Evolutionary conservation across 2,329 filamentous ascomycete species (phyloP).

Genomic region (Mycosphaerella sp.): DNA sequence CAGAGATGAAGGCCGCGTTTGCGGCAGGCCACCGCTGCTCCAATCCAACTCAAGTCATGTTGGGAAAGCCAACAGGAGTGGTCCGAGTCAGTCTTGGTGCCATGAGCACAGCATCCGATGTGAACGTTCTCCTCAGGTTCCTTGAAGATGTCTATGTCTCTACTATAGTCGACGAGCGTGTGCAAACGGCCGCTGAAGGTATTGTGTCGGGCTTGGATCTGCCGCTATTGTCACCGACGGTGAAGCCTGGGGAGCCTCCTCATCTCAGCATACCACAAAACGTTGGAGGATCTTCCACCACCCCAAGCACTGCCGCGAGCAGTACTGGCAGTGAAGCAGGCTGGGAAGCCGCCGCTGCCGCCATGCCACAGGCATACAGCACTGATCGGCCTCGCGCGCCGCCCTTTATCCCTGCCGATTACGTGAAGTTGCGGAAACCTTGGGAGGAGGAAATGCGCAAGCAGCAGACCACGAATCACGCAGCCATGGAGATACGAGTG

Average conservation of each 20-base stretch:
- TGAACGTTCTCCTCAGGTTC: slow-evolving; percentile 55
- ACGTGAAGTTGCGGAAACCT: slow-evolving; percentile 27
- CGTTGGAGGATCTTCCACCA: slow-evolving; percentile 10
- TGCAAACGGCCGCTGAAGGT: slow-evolving; percentile 6
- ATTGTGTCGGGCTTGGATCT: slow-evolving; percentile 8
- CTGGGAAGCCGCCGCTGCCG: slow-evolving; percentile 15
- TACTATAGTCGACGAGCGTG: slow-evolving; percentile 7
- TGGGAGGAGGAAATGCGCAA: slow-evolving; percentile 32
- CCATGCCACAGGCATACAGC: slow-evolving; percentile 13
- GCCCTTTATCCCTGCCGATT: slow-evolving; percentile 31
- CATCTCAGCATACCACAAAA: slow-evolving; percentile 18
- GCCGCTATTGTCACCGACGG: background rate
- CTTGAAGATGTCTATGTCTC: slow-evolving; percentile 30
- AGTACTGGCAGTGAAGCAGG: slow-evolving; percentile 13
- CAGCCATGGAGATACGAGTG: slow-evolving; percentile 30
- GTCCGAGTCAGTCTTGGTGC: slow-evolving; percentile 57
- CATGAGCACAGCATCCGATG: slow-evolving; percentile 53
- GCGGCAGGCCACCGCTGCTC: slow-evolving; percentile 55
- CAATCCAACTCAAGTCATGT: slow-evolving; percentile 49
- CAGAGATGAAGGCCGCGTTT: slow-evolving; percentile 51
- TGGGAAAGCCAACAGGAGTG: slow-evolving; percentile 54
- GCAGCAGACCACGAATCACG: slow-evolving; percentile 20
- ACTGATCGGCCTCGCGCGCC: slow-evolving; percentile 23
- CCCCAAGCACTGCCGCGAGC: slow-evolving; percentile 20
- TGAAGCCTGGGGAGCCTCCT: slow-evolving; percentile 5